A percentile compares a stretch with the other conserved stretches of the same genome.
phyloP scores from a whole-genome alignment of 352 stramenopile species.

The Pilasporangium apinafurcum region DNA sequence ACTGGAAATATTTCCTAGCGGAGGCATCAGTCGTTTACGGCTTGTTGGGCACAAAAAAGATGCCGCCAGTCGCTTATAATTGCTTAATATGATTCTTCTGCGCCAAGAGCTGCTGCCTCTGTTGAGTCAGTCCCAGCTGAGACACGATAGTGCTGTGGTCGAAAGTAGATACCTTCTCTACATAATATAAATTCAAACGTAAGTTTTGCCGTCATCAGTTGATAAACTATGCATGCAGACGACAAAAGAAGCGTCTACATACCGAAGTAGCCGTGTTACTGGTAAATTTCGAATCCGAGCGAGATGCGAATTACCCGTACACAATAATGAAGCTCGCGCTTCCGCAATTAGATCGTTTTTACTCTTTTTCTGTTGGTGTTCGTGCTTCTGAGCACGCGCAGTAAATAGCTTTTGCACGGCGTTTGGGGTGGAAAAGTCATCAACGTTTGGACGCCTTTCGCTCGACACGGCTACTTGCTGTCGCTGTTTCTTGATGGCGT shows the following conservation, averaged over 20 bases:
- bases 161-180: conserved; percentile 34
- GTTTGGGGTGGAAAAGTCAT: conserved; percentile 26
- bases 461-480: conserved; percentile 10
- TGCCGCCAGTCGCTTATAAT: conserved; percentile 21
- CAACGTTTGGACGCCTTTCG: conserved; percentile 20
- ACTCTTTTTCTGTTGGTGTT: neutral
- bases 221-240: neutral
- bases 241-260: conserved; percentile 2
- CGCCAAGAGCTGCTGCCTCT: conserved; percentile 1
- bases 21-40: conserved; percentile 88
- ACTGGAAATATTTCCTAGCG: conserved; percentile 93
- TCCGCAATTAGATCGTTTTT: neutral
- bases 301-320: conserved; percentile 24
- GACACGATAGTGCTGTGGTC: conserved; percentile 16
- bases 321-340: conserved; percentile 7
- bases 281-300: conserved; percentile 33
- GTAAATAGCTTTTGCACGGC: conserved; percentile 35
- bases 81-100: conserved; percentile 29
- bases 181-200: neutral
- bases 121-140: too few relatives aligned
- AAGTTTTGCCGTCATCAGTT: neutral
- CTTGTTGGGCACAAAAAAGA: conserved; percentile 73
- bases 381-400: conserved; percentile 14
- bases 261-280: conserved; percentile 33
- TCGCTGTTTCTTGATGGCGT: neutral